Evolutionary conservation across 1,284 basidiomycete species (phyloP).

Genomic region (Coriolopsis trogii): DNA sequence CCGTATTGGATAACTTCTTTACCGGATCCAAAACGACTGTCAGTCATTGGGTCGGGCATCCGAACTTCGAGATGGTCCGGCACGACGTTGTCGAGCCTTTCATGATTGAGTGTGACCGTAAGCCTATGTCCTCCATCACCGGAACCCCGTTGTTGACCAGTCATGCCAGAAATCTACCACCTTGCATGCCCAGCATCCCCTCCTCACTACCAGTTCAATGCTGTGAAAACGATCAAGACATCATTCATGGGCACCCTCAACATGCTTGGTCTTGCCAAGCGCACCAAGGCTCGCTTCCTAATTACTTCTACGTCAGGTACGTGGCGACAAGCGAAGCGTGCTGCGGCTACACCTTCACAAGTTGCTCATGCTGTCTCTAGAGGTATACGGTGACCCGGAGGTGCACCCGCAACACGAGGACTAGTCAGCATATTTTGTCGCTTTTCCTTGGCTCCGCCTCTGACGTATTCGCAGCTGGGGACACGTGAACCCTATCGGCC

Average conservation of each 20-base stretch:
- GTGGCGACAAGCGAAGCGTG: conserved; percentile 28
- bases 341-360: too few species aligned
- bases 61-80: conserved; percentile 97
- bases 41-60: conserved; percentile 94
- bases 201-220: conserved; percentile 94
- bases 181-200: conserved; percentile 96
- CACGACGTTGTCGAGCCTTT: conserved; percentile 97
- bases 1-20: conserved; percentile 98
- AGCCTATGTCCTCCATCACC: conserved; percentile 31
- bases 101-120: conserved; percentile 96
- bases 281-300: conserved; percentile 95
- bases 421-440: conserved; percentile 60
- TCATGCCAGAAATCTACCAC: conserved; percentile 88
- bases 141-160: not conserved
- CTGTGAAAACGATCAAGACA: conserved; percentile 97
- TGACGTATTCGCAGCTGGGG: conserved; percentile 72
- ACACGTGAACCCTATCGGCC: conserved; percentile 96
- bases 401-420: conserved; percentile 96
- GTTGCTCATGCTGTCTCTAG: too few species aligned
- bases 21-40: conserved; percentile 95
- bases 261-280: conserved; percentile 98
- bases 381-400: conserved; percentile 97
- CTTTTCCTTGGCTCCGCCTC: not conserved
- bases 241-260: conserved; percentile 97
- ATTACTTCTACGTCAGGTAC: conserved; percentile 92